Conservation (phyloP, 2,329 filamentous ascomycete genomes). For the Trichoderma hamatum region DNA sequence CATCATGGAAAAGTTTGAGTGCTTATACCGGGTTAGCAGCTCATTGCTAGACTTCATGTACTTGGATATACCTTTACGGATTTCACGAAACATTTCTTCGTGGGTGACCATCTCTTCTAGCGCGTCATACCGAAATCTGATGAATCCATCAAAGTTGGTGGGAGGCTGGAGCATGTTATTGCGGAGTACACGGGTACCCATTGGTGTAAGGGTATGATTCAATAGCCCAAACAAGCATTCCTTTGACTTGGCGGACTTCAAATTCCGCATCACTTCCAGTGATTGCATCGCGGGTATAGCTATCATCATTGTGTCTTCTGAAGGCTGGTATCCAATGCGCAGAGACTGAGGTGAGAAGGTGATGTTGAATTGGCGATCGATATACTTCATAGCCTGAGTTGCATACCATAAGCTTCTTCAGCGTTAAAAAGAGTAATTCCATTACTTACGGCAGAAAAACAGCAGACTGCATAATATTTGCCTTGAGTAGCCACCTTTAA, state of each 20-base stretch:
- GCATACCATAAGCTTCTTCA: not conserved
- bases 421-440: not conserved
- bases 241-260: constrained; percentile 75
- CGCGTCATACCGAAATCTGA: constrained; percentile 76
- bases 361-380: constrained; percentile 69
- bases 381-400: constrained; percentile 74
- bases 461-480: constrained; percentile 85
- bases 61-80: constrained; percentile 63
- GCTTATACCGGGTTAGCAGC: constrained; percentile 48
- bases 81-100: constrained; percentile 81
- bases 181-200: constrained; percentile 82
- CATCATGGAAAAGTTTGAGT: constrained; percentile 73
- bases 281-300: constrained; percentile 85
- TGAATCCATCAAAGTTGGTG: constrained; percentile 65
- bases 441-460: constrained; percentile 74
- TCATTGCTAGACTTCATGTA: not conserved
- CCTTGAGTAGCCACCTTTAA: constrained; percentile 78
- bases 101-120: constrained; percentile 79
- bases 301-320: constrained; percentile 94
- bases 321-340: constrained; percentile 82
- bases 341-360: constrained; percentile 79
- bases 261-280: constrained; percentile 87
- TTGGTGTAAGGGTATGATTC: constrained; percentile 83
- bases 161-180: constrained; percentile 89
- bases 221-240: constrained; percentile 83